Evolutionary conservation across 2,329 filamentous ascomycete genomes (phyloP), one percentile per base, ranked within the genome.

Genomic region (Neofusicoccum parvum): DNA sequence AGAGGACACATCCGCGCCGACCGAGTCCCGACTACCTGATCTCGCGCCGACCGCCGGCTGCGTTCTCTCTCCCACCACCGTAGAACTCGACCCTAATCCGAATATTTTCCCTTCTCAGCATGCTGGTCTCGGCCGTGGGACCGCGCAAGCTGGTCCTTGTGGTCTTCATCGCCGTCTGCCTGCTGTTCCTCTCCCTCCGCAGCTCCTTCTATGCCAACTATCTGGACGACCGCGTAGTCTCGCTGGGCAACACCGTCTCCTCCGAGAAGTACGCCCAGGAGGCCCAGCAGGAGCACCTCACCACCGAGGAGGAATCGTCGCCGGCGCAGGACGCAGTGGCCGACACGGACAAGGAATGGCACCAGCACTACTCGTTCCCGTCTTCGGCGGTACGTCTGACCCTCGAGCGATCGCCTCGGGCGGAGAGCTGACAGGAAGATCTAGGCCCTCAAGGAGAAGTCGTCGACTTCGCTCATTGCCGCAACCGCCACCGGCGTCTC

Each of bases 161-260:
- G 37, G 48, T 66, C 58, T 48, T 58, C 65, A 20, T 59, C 58
- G 49, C 41, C 69, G 62, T 75, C 11, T 63, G 65, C 41, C 37
- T 54, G 36, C 65, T 66, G 48, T 56, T 66, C 41, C 34, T 66
- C 39, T 41, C 51, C 32, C 58, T 66, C 48, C 65, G 65, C 65
- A 66, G 50, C 58, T 63, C 65, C 32, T 63, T 50, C 34, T 58
- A 48, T 43, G 6, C 48, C 20, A 62, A 60, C 54, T 51, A 60
- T 39, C 37, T 60, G n/a, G 46, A 59, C 50, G 54, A 62, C 39
- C 53, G 64, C 54, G 39, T 62, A 1, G 39, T 56, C 32, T 36
- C 64, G 17, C 37, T 65, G 46, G 53, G 45, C 27, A 49, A 65
- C 46, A 41, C 64, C 32, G 48, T 48, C 34, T 23, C 36, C 39